A percentile compares a stretch with the other conserved stretches of the same genome.
These are phyloP conservation scores for Vaccinium vitisidaea DNA, from an alignment of 148 eudicot genomes.

Conservation along the genomic window DNA sequence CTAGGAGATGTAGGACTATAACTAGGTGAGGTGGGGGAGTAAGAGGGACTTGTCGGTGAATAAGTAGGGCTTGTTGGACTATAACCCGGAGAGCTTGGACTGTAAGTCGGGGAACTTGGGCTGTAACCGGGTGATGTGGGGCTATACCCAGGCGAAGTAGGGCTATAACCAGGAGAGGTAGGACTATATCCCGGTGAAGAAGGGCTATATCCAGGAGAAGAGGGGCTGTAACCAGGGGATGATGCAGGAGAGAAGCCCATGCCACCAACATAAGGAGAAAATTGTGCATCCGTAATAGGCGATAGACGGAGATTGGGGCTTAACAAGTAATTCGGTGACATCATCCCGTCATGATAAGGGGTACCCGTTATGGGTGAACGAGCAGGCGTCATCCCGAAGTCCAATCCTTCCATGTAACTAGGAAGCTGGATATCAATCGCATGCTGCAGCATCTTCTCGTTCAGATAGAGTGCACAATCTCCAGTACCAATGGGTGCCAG, in stretches of 20 bases:
- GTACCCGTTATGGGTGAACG: constrained; percentile 79
- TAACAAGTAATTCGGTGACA: constrained; percentile 79
- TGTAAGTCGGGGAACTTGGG: constrained; percentile 51
- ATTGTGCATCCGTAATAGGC: constrained; percentile 52
- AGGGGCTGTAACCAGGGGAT: constrained; percentile 58
- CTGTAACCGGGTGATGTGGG: constrained; percentile 58
- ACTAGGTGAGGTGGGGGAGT: constrained; percentile 47
- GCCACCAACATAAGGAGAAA: constrained; percentile 61
- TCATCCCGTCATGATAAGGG: constrained; percentile 87
- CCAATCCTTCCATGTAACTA: constrained; percentile 87
- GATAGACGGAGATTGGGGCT: constrained; percentile 72
- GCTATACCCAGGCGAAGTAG: constrained; percentile 57
- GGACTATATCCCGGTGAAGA: constrained; percentile 57
- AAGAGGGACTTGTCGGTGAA: constrained; percentile 48
- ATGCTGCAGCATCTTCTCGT: constrained; percentile 88
- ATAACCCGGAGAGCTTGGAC: constrained; percentile 53
- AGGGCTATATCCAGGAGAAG: constrained; percentile 52
- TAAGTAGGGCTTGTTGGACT: constrained; percentile 52
- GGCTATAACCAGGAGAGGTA: constrained; percentile 56
- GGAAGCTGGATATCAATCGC: constrained; percentile 95
- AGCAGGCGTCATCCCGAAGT: constrained; percentile 90
- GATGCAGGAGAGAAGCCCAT: constrained; percentile 58
- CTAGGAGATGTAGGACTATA: constrained; percentile 50
- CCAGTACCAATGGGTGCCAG: constrained; percentile 99
- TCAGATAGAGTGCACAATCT: constrained; percentile 73